Evolutionary conservation across 352 stramenopile genomes (phyloP).

Genomic region (Phytopythium sindhum): DNA sequence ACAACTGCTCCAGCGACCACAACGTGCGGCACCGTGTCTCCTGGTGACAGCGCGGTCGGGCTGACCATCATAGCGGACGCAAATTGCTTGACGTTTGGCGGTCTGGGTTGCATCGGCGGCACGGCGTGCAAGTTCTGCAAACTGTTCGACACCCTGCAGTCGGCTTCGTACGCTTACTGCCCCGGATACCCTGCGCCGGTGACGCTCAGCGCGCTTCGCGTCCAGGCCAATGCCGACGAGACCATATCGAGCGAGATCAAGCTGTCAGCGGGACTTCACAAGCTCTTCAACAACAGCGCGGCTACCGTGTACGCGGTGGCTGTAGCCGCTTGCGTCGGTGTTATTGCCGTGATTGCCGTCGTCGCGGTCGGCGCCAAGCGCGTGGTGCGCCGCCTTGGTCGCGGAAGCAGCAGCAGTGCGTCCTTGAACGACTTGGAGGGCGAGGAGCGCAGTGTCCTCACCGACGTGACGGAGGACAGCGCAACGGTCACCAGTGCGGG

Average conservation of each 20-base stretch:
- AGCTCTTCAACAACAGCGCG: background rate
- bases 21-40: background rate
- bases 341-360: constrained; percentile 23
- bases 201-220: background rate
- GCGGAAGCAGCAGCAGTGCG: constrained; percentile 5
- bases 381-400: constrained; percentile 7
- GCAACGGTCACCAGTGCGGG: constrained; percentile 2
- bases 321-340: constrained; percentile 16
- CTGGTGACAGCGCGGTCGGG: background rate
- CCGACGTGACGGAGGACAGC: constrained; percentile 14
- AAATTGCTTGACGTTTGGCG: constrained; percentile 16
- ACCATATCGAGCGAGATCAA: background rate
- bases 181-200: background rate
- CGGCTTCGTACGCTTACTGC: constrained; percentile 22
- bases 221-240: background rate
- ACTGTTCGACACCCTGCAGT: constrained; percentile 21
- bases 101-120: background rate
- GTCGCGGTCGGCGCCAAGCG: constrained; percentile 28
- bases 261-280: background rate
- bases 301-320: background rate
- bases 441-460: constrained; percentile 19
- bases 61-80: constrained; percentile 15
- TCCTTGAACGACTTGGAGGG: constrained; percentile 4
- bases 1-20: background rate
- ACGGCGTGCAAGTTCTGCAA: constrained; percentile 23